phyloP scores from a whole-genome alignment of 352 stramenopile genomes.

The Pythium angustatum region DNA sequence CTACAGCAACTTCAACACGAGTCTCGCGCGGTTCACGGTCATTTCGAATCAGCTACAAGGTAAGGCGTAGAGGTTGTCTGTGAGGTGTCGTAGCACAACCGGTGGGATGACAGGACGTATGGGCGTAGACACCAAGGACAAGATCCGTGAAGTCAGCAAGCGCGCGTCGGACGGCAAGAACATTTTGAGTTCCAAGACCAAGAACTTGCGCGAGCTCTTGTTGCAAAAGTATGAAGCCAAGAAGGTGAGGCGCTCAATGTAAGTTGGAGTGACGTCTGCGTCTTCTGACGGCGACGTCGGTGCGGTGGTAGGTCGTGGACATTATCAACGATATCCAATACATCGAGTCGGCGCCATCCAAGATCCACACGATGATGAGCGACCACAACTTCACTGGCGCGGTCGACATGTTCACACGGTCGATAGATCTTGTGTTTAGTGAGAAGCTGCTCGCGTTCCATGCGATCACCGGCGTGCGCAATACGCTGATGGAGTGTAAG shows the following conservation, averaged over 20 bases:
- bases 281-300: background rate
- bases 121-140: constrained; percentile 60
- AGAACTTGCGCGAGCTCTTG: constrained; percentile 76
- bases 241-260: constrained; percentile 36
- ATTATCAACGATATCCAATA: constrained; percentile 86
- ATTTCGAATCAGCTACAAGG: constrained; percentile 82
- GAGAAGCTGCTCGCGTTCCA: constrained; percentile 80
- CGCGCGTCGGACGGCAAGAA: constrained; percentile 73
- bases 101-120: background rate
- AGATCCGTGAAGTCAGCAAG: constrained; percentile 69
- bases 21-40: constrained; percentile 71
- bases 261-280: background rate
- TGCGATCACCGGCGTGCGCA: constrained; percentile 70
- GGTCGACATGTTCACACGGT: constrained; percentile 70
- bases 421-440: constrained; percentile 81
- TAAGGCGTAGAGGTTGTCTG: constrained; percentile 13
- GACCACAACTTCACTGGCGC: constrained; percentile 59
- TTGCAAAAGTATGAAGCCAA: constrained; percentile 84
- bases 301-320: constrained; percentile 51
- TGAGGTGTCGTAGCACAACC: background rate
- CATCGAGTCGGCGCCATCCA: constrained; percentile 67
- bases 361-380: constrained; percentile 60
- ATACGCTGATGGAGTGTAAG: constrained; percentile 85
- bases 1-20: constrained; percentile 86
- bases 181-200: constrained; percentile 83